phyloP scores from a whole-genome alignment of 371 early-diverging fungal genomes.

The Mortierella sp. region DNA sequence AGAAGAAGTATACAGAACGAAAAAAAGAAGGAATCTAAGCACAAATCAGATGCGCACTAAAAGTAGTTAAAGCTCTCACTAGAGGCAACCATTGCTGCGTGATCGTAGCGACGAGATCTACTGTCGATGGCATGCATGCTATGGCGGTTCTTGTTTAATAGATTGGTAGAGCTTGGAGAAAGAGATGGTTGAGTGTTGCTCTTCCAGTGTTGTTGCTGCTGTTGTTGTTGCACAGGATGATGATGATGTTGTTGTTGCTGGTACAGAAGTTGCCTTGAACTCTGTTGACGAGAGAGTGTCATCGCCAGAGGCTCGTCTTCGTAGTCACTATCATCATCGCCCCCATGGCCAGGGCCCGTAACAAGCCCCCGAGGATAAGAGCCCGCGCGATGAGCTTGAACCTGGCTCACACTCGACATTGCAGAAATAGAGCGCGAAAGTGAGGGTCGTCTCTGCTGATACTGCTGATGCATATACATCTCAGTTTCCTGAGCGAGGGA shows the following conservation, averaged over 20 bases:
- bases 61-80: slow-evolving; percentile 23
- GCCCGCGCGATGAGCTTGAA: background rate
- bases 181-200: background rate
- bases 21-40: no score
- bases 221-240: slow-evolving; percentile 3
- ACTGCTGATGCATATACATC: background rate
- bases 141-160: background rate
- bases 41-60: background rate
- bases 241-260: slow-evolving; percentile 2
- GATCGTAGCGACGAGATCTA: background rate
- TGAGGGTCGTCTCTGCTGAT: slow-evolving; percentile 2
- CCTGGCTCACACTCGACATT: slow-evolving; percentile 25
- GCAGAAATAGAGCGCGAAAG: slow-evolving; percentile 15
- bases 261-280: slow-evolving; percentile 1
- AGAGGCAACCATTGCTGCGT: slow-evolving; percentile 2
- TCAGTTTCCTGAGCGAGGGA: background rate
- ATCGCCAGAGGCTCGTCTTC: slow-evolving; percentile 34
- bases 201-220: slow-evolving; percentile 10
- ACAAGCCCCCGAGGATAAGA: no score
- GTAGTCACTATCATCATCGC: slow-evolving; percentile 16
- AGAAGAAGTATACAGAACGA: no score
- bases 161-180: background rate
- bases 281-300: slow-evolving; percentile 36
- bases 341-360: background rate
- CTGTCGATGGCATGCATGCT: background rate